A percentile compares a stretch with the other conserved stretches of the same genome.
Conservation (phyloP, 176 grass and related monocot genomes). For the Triticum timopheevii region DNA sequence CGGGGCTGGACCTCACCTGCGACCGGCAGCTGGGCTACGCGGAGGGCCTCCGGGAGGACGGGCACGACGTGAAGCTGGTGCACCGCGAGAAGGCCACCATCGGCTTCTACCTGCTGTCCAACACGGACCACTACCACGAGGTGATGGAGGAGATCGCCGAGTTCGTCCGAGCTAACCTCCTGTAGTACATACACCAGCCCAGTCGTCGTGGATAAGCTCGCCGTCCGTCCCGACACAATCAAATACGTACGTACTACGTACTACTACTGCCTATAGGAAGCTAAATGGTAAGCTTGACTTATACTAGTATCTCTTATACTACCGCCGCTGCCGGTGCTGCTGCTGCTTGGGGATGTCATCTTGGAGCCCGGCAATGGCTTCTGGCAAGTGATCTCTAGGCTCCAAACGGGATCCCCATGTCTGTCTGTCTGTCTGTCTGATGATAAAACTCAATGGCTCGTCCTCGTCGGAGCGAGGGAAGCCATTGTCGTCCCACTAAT, state of each 20-base stretch:
- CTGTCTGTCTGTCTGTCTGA: neutral
- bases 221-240: neutral
- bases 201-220: slow-evolving; percentile 29
- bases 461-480: slow-evolving; percentile 11
- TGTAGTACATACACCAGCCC: slow-evolving; percentile 49
- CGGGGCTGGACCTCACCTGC: slow-evolving; percentile 83
- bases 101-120: slow-evolving; percentile 89
- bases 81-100: slow-evolving; percentile 85
- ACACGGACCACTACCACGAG: slow-evolving; percentile 90
- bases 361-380: slow-evolving; percentile 29
- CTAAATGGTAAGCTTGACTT: slow-evolving; percentile 61
- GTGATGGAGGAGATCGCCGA: slow-evolving; percentile 95
- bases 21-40: slow-evolving; percentile 88
- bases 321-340: neutral
- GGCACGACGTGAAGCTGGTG: slow-evolving; percentile 71
- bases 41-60: slow-evolving; percentile 65
- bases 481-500: neutral
- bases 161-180: slow-evolving; percentile 76
- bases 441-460: slow-evolving; percentile 30
- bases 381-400: neutral
- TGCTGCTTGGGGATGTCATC: slow-evolving; percentile 30
- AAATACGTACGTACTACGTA: slow-evolving; percentile 1
- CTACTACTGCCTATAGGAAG: slow-evolving; percentile 28
- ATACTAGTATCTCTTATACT: slow-evolving; percentile 33
- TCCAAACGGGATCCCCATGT: neutral